These are phyloP conservation scores for Penicillium expansum DNA, from an alignment of 2,329 filamentous ascomycete genomes.

Conservation along the genomic window DNA sequence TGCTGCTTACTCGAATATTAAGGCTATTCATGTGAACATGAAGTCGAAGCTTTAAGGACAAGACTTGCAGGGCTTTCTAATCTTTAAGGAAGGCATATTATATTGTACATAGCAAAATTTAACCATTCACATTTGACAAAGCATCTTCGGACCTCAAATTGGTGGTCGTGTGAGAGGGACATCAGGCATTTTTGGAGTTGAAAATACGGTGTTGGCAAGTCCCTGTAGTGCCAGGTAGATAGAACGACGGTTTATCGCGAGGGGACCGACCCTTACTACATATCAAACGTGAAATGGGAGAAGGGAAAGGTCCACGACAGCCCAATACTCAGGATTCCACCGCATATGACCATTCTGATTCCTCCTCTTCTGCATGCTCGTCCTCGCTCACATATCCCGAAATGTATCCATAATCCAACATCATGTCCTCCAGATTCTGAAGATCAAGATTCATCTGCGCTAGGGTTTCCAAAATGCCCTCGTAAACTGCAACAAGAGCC, in stretches of 20 bases:
- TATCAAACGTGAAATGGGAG: not conserved
- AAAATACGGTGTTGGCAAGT: not conserved
- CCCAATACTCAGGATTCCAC: not conserved
- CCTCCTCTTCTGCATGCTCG: not conserved
- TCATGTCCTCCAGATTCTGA: not conserved
- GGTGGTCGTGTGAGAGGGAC: too few species aligned
- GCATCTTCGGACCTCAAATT: not conserved
- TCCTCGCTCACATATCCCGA: not conserved
- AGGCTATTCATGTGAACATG: slow-evolving; percentile 36
- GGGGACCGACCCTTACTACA: not conserved
- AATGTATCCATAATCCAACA: not conserved
- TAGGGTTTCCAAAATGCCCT: not conserved
- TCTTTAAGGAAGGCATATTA: not conserved
- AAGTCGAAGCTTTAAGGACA: slow-evolving; percentile 28
- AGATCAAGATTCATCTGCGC: not conserved
- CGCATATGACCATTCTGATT: not conserved
- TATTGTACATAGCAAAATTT: slow-evolving; percentile 3
- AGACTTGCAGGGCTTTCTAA: not conserved
- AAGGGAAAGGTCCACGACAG: not conserved
- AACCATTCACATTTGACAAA: too few species aligned
- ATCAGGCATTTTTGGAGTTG: not conserved
- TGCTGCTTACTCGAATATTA: slow-evolving; percentile 46
- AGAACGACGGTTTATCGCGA: not conserved
- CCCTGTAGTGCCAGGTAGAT: not conserved
- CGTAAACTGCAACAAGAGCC: not conserved